phyloP scores from a whole-genome alignment of 176 grass and related monocot genomes.

The Avena atlantica region DNA sequence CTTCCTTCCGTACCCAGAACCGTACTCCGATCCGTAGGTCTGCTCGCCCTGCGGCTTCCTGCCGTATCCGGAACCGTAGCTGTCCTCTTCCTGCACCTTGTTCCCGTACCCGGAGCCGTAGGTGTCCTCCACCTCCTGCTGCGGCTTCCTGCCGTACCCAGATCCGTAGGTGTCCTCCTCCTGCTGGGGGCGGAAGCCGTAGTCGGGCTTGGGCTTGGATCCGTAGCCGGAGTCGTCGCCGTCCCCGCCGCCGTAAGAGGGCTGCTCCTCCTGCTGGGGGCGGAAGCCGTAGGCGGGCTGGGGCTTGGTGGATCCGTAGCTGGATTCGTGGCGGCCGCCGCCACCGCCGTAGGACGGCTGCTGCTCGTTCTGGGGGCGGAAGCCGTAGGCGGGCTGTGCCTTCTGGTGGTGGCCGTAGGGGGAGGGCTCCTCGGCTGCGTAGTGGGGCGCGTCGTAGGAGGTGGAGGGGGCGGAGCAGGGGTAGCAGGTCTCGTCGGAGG shows the following conservation, averaged over 20 bases:
- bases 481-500: constrained; percentile 89
- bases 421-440: constrained; percentile 67
- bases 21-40: constrained; percentile 29
- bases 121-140: constrained; percentile 37
- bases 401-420: constrained; percentile 64
- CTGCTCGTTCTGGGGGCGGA: constrained; percentile 68
- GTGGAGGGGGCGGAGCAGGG: constrained; percentile 68
- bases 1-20: constrained; percentile 38
- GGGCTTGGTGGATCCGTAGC: constrained; percentile 57
- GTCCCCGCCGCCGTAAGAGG: constrained; percentile 5
- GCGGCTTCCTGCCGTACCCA: constrained; percentile 37
- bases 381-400: constrained; percentile 60
- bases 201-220: constrained; percentile 59
- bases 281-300: constrained; percentile 59
- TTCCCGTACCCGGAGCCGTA: constrained; percentile 52
- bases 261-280: constrained; percentile 48
- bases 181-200: constrained; percentile 54
- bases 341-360: constrained; percentile 36
- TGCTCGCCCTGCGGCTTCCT: constrained; percentile 52
- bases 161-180: constrained; percentile 45
- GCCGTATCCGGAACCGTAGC: constrained; percentile 49
- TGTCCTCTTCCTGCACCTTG: background rate
- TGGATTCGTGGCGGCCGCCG: background rate
- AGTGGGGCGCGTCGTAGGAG: constrained; percentile 72
- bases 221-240: constrained; percentile 19